These are phyloP conservation scores for Apiotrichum akiyoshidainum DNA, from an alignment of 1,284 basidiomycete species.

Conservation along the genomic window DNA sequence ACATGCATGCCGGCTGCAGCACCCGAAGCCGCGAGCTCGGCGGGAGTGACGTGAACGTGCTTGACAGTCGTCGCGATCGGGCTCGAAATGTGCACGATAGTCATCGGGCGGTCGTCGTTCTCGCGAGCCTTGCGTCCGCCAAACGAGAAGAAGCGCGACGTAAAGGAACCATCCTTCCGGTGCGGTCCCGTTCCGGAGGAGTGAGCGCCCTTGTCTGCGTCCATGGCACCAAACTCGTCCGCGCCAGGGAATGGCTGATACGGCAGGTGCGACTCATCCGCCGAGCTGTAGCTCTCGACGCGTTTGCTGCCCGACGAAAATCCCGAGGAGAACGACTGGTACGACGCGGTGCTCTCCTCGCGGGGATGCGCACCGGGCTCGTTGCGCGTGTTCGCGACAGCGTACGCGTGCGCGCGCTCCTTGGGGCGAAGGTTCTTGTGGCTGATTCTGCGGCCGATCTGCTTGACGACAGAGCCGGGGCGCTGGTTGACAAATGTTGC, in stretches of 20 bases:
- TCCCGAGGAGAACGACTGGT: not conserved
- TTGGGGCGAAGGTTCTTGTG: not conserved
- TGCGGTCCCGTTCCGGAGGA: not conserved
- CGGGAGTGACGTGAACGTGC: conserved; percentile 11
- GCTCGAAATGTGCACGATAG: conserved; percentile 15
- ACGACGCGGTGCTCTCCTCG: not conserved
- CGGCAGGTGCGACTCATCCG: not conserved
- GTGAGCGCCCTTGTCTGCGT: not conserved
- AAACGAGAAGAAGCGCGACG: conserved; percentile 15
- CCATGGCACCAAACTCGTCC: not conserved
- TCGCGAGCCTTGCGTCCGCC: conserved; percentile 3
- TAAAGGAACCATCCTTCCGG: conserved; percentile 1
- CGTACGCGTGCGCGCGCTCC: conserved; percentile 9
- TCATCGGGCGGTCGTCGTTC: conserved; percentile 10
- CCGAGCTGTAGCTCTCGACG: not conserved
- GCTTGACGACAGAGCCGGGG: conserved; percentile 9
- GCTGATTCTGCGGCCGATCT: not conserved
- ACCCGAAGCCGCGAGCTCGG: conserved; percentile 7
- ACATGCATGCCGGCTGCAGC: not conserved
- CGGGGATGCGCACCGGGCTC: not conserved
- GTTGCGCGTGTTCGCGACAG: conserved; percentile 6
- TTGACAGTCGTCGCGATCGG: conserved; percentile 15
- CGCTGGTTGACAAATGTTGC: not conserved
- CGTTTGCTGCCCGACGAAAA: not conserved
- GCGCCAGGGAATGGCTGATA: not conserved